Evolutionary conservation across 495 filamentous ascomycete genomes (phyloP).

Genomic region (Xylaria telfairii): DNA sequence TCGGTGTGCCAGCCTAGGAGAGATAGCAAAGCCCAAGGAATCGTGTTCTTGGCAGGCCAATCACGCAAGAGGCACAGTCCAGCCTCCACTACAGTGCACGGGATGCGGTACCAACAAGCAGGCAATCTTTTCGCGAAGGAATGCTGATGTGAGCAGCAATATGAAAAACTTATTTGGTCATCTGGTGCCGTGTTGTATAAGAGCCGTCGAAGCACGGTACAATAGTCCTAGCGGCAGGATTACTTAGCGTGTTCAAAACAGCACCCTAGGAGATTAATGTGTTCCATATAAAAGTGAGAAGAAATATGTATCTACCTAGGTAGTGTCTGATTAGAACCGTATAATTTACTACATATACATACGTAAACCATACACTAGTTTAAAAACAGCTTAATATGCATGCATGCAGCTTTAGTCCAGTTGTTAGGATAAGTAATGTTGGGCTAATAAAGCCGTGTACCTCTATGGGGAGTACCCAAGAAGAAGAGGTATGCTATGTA

Average conservation of each 20-base stretch:
- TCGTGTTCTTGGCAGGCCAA: slow-evolving; percentile 10
- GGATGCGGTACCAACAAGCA: neutral
- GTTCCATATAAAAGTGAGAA: too few species aligned
- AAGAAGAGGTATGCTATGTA: neutral
- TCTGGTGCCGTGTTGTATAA: neutral
- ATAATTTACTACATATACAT: neutral
- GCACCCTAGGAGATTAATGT: neutral
- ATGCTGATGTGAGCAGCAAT: slow-evolving; percentile 18
- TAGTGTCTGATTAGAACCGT: neutral
- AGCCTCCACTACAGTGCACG: slow-evolving; percentile 2
- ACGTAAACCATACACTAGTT: neutral
- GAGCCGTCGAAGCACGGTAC: neutral
- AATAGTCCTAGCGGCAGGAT: neutral
- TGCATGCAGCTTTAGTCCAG: neutral
- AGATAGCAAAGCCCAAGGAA: neutral
- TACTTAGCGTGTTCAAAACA: neutral
- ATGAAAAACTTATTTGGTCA: neutral
- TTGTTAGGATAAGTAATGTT: neutral
- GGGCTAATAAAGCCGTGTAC: neutral
- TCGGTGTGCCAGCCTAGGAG: slow-evolving; percentile 17
- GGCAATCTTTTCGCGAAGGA: neutral
- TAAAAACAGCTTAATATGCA: neutral
- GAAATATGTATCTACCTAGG: too few species aligned
- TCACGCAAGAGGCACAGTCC: neutral
- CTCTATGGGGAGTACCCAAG: neutral